These are phyloP conservation scores for Penicillium corylophilum DNA, from an alignment of 2,329 filamentous ascomycete genomes.

Conservation along the genomic window DNA sequence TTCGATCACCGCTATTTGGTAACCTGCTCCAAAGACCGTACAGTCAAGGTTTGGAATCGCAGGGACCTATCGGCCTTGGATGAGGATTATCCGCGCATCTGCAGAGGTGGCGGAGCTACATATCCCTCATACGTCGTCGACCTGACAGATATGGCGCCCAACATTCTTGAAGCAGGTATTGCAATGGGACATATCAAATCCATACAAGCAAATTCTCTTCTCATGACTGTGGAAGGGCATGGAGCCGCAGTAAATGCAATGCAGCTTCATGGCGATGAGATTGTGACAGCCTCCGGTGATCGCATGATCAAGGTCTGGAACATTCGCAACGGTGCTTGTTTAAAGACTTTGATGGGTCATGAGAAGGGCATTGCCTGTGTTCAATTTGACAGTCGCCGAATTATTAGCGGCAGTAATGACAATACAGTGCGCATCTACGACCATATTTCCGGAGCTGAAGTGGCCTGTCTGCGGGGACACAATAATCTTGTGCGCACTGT, in stretches of 20 bases:
- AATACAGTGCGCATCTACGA: conserved; percentile 96
- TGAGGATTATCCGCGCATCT: conserved; percentile 46
- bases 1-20: conserved; percentile 91
- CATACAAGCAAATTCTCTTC: conserved; percentile 68
- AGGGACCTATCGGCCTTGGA: conserved; percentile 56
- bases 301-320: conserved; percentile 94
- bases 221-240: conserved; percentile 80
- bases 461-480: conserved; percentile 82
- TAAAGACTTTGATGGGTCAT: conserved; percentile 79
- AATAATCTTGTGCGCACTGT: conserved; percentile 85
- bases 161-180: conserved; percentile 43
- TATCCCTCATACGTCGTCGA: conserved; percentile 58
- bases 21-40: conserved; percentile 95
- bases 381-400: conserved; percentile 88
- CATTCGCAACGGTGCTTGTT: conserved; percentile 73
- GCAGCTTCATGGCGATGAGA: conserved; percentile 78
- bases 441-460: conserved; percentile 77
- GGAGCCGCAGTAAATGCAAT: conserved; percentile 93
- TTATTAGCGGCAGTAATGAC: conserved; percentile 94
- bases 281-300: conserved; percentile 94
- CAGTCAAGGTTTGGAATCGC: conserved; percentile 95
- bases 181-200: conserved; percentile 42
- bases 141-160: conserved; percentile 43
- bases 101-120: conserved; percentile 42
- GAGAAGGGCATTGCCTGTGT: conserved; percentile 96